Percentiles rank a stretch among this genome's conserved stretches.
phyloP scores from a whole-genome alignment of 2,329 filamentous ascomycete genomes.

The Pyrenochaeta sp. region DNA sequence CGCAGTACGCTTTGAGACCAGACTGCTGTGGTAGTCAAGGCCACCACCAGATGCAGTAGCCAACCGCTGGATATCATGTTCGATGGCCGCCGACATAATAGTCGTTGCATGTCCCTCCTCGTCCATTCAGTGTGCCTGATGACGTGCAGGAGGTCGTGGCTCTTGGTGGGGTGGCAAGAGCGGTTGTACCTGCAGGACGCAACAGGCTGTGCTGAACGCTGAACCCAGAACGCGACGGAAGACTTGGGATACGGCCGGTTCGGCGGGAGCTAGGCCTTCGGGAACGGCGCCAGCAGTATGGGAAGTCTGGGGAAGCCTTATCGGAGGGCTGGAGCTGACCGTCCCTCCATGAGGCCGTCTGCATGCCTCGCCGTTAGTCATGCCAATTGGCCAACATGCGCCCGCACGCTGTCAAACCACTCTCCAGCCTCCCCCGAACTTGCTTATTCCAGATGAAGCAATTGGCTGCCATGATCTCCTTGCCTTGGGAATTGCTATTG shows the following conservation, averaged over 20 bases:
- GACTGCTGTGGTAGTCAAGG: background rate
- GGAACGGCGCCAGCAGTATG: constrained; percentile 34
- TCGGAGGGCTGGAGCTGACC: constrained; percentile 22
- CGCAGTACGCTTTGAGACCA: background rate
- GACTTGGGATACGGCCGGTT: constrained; percentile 23
- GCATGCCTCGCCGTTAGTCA: constrained; percentile 29
- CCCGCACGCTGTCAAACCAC: background rate
- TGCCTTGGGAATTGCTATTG: too few species aligned
- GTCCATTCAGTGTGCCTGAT: constrained; percentile 13
- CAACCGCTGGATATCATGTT: background rate
- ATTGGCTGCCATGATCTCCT: too few species aligned
- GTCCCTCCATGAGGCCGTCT: constrained; percentile 9
- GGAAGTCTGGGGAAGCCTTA: constrained; percentile 43
- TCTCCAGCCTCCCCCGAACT: background rate
- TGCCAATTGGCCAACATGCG: constrained; percentile 19
- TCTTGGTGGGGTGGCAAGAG: constrained; percentile 28
- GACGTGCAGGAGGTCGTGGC: constrained; percentile 22
- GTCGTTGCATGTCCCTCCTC: constrained; percentile 14
- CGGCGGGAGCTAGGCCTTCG: constrained; percentile 35
- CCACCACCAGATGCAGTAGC: background rate
- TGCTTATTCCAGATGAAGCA: too few species aligned
- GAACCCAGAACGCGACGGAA: constrained; percentile 28
- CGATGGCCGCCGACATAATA: constrained; percentile 5
- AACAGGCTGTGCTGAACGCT: constrained; percentile 25
- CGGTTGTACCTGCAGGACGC: constrained; percentile 45